Percentiles rank a stretch among this genome's conserved stretches.
phyloP scores from a whole-genome alignment of 2,329 filamentous ascomycete genomes.

The Paracoccidioides brasiliensis region DNA sequence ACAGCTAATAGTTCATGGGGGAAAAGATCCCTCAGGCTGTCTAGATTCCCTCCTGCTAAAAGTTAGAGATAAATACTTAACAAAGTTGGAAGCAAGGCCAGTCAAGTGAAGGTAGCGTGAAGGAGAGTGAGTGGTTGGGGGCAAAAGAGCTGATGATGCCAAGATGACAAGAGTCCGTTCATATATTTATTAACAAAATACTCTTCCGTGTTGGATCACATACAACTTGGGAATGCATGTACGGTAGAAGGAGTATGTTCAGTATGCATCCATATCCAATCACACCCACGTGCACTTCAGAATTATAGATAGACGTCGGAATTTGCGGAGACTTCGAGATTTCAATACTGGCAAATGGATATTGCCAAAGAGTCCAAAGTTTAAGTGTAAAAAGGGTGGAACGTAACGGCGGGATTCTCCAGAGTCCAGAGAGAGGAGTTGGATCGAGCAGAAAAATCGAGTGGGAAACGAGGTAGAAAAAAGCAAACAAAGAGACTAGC shows the following conservation, averaged over 20 bases:
- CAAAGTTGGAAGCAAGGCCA: background rate
- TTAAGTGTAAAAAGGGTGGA: background rate
- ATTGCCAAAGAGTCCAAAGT: background rate
- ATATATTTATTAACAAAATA: no score
- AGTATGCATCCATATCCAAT: background rate
- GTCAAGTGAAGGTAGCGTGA: background rate
- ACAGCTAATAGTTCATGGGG: background rate
- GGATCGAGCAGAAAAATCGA: background rate
- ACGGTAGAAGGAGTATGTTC: no score
- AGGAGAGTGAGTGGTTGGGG: background rate
- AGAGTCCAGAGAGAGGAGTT: background rate
- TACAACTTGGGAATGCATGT: no score
- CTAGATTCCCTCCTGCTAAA: background rate
- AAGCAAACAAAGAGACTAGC: background rate
- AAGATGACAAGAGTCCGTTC: background rate
- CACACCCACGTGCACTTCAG: background rate
- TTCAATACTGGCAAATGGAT: background rate
- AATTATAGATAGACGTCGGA: background rate
- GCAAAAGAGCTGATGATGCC: background rate
- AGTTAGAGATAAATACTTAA: background rate
- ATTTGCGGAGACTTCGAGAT: background rate
- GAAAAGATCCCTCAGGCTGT: background rate
- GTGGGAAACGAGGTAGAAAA: background rate
- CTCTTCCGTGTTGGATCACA: no score
- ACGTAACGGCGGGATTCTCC: background rate